Conservation (phyloP, 2,329 filamentous ascomycete species). For the Pyrenochaeta sp. region DNA sequence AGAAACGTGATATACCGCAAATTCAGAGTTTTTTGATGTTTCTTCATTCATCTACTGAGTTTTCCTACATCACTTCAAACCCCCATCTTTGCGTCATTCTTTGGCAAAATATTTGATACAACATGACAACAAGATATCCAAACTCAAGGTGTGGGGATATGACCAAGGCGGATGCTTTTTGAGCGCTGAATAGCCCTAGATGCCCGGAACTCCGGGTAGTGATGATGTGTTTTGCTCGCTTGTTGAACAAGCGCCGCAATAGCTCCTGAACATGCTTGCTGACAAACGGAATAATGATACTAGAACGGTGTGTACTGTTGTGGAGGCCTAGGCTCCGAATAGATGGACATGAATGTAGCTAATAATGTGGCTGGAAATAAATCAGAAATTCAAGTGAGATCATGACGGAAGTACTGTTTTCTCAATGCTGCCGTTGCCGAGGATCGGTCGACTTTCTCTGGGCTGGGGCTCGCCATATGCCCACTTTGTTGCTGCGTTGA, state of each 20-base stretch:
- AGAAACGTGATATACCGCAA: no score
- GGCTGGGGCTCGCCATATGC: constrained; percentile 38
- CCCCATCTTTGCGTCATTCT: no score
- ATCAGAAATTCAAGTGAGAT: neutral
- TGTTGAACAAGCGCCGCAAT: neutral
- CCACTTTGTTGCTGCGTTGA: constrained; percentile 43
- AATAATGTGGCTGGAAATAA: neutral
- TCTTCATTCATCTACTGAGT: no score
- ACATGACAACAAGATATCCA: no score
- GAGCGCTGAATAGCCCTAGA: no score
- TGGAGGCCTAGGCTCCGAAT: constrained; percentile 10
- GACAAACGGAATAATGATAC: neutral
- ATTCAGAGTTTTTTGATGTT: no score
- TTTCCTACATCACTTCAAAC: no score
- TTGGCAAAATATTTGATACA: no score
- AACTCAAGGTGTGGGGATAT: no score
- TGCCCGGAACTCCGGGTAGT: neutral
- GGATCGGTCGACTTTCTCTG: constrained; percentile 28
- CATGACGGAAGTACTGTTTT: constrained; percentile 34
- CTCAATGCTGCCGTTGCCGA: constrained; percentile 27
- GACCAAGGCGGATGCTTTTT: no score
- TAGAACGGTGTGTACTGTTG: neutral
- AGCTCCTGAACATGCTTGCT: neutral
- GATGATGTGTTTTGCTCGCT: neutral
- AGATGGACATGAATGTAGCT: constrained; percentile 16